Evolutionary conservation across 2,329 filamentous ascomycete genomes (phyloP).

Genomic region (Calonectria fujianensis): DNA sequence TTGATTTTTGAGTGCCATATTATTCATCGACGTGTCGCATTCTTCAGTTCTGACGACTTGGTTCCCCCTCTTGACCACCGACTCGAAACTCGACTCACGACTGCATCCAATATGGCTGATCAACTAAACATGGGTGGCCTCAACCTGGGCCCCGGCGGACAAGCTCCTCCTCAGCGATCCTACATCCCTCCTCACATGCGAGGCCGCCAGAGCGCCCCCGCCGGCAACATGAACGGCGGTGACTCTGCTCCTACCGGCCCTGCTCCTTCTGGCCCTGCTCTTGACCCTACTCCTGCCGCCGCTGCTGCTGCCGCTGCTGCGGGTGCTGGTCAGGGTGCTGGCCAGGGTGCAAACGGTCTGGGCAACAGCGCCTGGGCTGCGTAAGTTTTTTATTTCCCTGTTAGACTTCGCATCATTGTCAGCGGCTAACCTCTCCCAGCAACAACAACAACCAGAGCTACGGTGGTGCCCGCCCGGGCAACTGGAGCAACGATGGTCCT

Average conservation of each 20-base stretch:
- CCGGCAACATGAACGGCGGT: constrained; percentile 64
- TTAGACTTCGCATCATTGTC: not conserved
- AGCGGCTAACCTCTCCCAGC: constrained; percentile 46
- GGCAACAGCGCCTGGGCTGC: constrained; percentile 80
- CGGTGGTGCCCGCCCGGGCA: constrained; percentile 58
- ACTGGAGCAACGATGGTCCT: constrained; percentile 58
- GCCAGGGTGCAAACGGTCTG: constrained; percentile 66
- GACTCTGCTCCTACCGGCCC: constrained; percentile 50
- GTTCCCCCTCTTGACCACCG: constrained; percentile 45
- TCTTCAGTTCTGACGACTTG: constrained; percentile 48
- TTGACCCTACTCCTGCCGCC: constrained; percentile 42
- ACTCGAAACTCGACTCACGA: constrained; percentile 50
- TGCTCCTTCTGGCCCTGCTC: constrained; percentile 46
- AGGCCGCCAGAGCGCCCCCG: constrained; percentile 63
- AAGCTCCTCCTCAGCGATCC: constrained; percentile 70
- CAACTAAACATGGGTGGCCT: constrained; percentile 89
- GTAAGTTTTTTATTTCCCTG: constrained; percentile 64
- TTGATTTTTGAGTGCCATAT: constrained; percentile 57
- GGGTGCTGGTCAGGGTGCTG: constrained; percentile 29
- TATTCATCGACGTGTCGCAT: constrained; percentile 43
- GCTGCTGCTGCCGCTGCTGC: constrained; percentile 39
- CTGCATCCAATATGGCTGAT: constrained; percentile 80
- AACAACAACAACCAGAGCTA: constrained; percentile 53
- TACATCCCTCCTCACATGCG: constrained; percentile 93
- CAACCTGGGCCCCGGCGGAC: constrained; percentile 72